These are phyloP conservation scores for Acanthamoeba sp. DNA, from an alignment of 208 protist species.

Conservation along the genomic window DNA sequence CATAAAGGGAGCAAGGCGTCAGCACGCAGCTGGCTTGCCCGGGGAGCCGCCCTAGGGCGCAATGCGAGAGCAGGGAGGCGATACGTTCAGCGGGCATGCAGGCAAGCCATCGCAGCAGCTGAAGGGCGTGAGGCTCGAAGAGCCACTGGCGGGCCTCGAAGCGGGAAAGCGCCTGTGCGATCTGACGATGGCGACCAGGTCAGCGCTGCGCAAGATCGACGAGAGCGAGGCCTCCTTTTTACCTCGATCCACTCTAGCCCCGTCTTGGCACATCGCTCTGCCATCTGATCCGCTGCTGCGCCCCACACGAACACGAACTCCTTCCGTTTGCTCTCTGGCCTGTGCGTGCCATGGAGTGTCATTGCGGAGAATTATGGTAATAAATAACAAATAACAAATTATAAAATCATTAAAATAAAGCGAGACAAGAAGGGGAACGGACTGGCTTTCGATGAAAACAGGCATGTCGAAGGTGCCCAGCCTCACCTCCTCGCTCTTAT, in stretches of 20 bases:
- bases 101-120: constrained; percentile 15
- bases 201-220: no score
- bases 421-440: background rate
- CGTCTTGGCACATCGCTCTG: background rate
- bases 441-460: background rate
- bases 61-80: background rate
- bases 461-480: background rate
- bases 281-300: background rate
- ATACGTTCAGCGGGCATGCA: background rate
- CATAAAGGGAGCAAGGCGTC: no score
- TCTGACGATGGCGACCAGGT: no score
- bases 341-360: background rate
- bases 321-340: background rate
- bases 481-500: background rate
- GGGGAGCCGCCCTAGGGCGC: no score
- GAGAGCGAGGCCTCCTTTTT: no score
- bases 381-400: background rate
- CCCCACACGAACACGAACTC: background rate
- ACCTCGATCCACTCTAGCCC: background rate
- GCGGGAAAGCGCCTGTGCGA: background rate
- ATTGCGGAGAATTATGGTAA: background rate
- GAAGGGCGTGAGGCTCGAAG: background rate
- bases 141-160: background rate
- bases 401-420: background rate
- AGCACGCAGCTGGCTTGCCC: no score